Evolutionary conservation across 495 filamentous ascomycete species (phyloP).

Genomic region (Talaromyces borbonicus): DNA sequence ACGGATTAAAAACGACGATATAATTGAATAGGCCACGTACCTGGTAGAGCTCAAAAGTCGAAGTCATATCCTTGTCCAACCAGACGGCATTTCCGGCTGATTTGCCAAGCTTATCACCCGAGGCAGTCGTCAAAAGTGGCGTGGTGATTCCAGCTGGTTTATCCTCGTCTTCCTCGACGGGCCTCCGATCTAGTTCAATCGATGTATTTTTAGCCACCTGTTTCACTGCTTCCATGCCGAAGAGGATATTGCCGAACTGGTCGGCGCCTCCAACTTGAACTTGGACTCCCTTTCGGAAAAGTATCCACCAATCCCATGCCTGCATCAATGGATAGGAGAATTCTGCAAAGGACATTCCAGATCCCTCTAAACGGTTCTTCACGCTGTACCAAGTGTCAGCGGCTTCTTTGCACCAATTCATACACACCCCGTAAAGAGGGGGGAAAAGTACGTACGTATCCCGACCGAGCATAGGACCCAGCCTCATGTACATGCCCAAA

Average conservation of each 20-base stretch:
- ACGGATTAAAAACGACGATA: not conserved
- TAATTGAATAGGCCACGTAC: constrained; percentile 23
- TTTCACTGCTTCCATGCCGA: constrained; percentile 79
- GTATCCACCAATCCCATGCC: constrained; percentile 91
- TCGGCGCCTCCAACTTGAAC: constrained; percentile 91
- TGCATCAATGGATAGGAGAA: constrained; percentile 91
- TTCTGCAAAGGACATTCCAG: constrained; percentile 90
- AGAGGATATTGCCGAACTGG: constrained; percentile 92
- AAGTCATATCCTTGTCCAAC: constrained; percentile 76
- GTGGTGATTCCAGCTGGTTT: constrained; percentile 77
- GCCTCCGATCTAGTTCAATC: constrained; percentile 17
- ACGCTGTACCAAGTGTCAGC: constrained; percentile 46
- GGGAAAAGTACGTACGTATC: constrained; percentile 60
- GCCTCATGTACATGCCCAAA: constrained; percentile 58
- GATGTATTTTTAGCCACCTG: constrained; percentile 47
- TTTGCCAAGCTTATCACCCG: constrained; percentile 90
- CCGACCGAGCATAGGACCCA: constrained; percentile 79
- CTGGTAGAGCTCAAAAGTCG: constrained; percentile 75
- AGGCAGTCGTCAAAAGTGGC: constrained; percentile 75
- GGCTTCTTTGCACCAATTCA: not conserved
- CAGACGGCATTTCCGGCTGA: constrained; percentile 90
- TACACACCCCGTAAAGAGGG: not conserved
- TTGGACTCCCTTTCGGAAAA: constrained; percentile 58
- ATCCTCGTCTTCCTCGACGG: constrained; percentile 24
- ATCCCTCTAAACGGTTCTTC: constrained; percentile 67